Evolutionary conservation across 2,329 filamentous ascomycete genomes (phyloP).

Genomic region (Aspergillus latus): DNA sequence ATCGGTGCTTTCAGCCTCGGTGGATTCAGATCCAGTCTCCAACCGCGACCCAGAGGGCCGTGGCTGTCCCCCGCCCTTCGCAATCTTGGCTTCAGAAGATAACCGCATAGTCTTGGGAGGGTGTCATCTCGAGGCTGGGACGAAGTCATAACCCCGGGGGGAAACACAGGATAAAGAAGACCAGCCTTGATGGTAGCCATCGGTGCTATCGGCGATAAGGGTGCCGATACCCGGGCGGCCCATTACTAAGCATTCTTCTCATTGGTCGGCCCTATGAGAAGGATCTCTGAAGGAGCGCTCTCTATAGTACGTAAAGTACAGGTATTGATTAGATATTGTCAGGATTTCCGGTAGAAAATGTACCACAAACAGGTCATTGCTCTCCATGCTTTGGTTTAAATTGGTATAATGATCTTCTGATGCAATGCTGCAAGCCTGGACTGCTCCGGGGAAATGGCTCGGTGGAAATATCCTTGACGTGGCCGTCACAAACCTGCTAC

Average conservation of each 20-base stretch:
- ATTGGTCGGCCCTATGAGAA: background rate
- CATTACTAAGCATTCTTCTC: background rate
- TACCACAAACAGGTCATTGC: too few relatives aligned
- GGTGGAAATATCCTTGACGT: too few relatives aligned
- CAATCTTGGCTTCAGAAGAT: background rate
- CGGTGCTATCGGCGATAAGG: slow-evolving; percentile 7
- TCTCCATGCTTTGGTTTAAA: too few relatives aligned
- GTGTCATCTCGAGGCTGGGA: background rate
- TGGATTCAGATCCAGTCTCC: background rate
- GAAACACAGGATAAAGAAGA: background rate
- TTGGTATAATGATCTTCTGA: too few relatives aligned
- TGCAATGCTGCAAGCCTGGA: too few relatives aligned
- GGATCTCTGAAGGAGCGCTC: too few relatives aligned
- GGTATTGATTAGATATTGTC: too few relatives aligned
- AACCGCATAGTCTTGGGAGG: background rate
- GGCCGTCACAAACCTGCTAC: too few relatives aligned
- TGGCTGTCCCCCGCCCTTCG: background rate
- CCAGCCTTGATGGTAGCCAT: background rate
- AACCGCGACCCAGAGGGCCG: background rate
- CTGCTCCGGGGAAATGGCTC: too few relatives aligned
- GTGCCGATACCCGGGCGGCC: background rate
- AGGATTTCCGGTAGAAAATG: too few relatives aligned
- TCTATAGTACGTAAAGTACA: too few relatives aligned
- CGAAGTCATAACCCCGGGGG: background rate
- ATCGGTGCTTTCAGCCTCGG: background rate